Evolutionary conservation across 164 flowering plant species (phyloP).

Genomic region (Magnolia sinica): DNA sequence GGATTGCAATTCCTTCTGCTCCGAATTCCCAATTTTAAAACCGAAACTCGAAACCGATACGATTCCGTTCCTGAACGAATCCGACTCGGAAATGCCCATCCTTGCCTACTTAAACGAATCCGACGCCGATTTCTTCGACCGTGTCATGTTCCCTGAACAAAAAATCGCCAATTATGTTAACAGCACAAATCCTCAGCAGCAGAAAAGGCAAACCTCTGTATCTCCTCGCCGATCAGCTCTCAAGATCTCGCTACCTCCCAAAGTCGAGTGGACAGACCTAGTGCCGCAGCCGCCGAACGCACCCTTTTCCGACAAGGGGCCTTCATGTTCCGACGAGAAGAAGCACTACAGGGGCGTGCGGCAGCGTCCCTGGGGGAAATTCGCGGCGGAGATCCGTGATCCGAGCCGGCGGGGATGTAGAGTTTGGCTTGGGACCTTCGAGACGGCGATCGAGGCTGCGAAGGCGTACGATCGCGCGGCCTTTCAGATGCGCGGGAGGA

Average conservation of each 20-base stretch:
- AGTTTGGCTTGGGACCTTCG: constrained; percentile 49
- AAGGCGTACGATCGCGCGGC: constrained; percentile 47
- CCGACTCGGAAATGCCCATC: background rate
- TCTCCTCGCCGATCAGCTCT: constrained; percentile 21
- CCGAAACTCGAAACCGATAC: background rate
- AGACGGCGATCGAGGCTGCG: constrained; percentile 45
- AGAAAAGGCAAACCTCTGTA: background rate
- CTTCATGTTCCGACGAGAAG: constrained; percentile 14
- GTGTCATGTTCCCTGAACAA: background rate
- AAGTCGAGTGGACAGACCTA: constrained; percentile 8
- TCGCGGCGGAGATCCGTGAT: constrained; percentile 48
- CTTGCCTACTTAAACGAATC: background rate
- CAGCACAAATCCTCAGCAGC: background rate
- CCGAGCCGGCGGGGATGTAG: constrained; percentile 32
- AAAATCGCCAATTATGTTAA: background rate
- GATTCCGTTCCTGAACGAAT: background rate
- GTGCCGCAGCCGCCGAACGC: background rate
- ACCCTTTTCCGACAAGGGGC: background rate
- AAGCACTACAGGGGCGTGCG: constrained; percentile 44
- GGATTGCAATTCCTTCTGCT: background rate
- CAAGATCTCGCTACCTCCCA: constrained; percentile 21
- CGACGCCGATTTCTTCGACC: background rate
- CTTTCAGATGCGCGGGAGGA: constrained; percentile 38
- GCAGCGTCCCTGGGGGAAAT: constrained; percentile 46
- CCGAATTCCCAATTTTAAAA: background rate